These are phyloP conservation scores for Lippia alba DNA, from an alignment of 305 asterid genomes.

Conservation along the genomic window DNA sequence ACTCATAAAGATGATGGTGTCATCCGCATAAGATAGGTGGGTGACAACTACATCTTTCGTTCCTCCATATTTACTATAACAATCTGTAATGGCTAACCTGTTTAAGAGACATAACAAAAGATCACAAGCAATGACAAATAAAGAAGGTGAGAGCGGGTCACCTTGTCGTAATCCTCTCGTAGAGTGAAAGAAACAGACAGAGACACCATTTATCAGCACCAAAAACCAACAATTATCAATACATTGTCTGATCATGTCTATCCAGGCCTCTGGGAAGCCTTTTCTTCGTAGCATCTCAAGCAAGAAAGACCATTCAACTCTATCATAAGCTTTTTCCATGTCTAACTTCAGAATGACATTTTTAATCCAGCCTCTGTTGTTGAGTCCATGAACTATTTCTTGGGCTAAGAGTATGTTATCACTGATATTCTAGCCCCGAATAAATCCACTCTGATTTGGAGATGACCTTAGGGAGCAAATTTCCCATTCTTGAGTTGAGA, in stretches of 20 bases:
- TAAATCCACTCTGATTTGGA: no score
- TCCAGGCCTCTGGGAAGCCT: no score
- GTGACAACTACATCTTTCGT: neutral
- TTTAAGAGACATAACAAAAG: neutral
- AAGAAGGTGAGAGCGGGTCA: neutral
- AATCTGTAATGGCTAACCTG: neutral
- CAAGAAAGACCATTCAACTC: neutral
- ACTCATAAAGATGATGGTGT: neutral
- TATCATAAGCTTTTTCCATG: no score
- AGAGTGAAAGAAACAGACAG: neutral
- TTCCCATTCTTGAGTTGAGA: no score
- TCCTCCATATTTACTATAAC: neutral
- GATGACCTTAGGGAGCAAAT: no score
- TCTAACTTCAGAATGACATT: no score
- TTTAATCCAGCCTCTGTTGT: no score
- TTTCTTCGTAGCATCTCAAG: neutral
- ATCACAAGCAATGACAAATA: neutral
- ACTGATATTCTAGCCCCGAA: no score
- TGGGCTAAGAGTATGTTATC: no score
- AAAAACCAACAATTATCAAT: no score
- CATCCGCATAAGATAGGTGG: neutral
- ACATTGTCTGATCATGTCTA: neutral
- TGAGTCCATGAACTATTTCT: no score
- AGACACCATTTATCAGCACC: neutral
- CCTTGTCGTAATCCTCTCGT: neutral